These are phyloP conservation scores for Spathaspora sp. DNA, from an alignment of 1,139 yeast genomes.

Conservation along the genomic window DNA sequence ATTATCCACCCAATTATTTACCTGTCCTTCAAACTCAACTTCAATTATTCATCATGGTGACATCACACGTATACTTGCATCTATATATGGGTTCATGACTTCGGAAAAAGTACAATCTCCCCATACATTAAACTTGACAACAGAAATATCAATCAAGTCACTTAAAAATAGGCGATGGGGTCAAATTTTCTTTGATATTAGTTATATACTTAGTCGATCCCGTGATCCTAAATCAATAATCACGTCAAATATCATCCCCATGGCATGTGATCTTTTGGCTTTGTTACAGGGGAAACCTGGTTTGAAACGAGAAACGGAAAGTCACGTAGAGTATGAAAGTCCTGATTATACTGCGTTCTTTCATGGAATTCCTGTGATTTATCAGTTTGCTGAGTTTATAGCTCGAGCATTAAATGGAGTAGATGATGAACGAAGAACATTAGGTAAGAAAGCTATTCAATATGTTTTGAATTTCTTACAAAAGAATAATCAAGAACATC, in stretches of 20 bases:
- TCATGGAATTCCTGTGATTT: constrained; percentile 70
- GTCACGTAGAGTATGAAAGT: constrained; percentile 89
- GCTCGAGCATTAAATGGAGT: constrained; percentile 49
- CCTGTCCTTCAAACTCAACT: constrained; percentile 78
- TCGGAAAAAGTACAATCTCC: constrained; percentile 53
- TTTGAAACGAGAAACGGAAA: constrained; percentile 69
- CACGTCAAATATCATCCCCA: constrained; percentile 37
- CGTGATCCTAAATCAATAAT: constrained; percentile 46
- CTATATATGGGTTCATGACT: constrained; percentile 66
- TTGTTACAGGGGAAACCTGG: constrained; percentile 83
- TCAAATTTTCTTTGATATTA: constrained; percentile 81
- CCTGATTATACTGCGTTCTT: constrained; percentile 83
- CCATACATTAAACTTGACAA: constrained; percentile 39
- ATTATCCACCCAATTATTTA: constrained; percentile 82
- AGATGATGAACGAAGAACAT: constrained; percentile 18
- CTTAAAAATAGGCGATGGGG: constrained; percentile 81
- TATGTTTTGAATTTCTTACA: constrained; percentile 33
- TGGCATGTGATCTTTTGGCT: constrained; percentile 62
- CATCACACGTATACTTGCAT: constrained; percentile 62
- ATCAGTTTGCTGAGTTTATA: constrained; percentile 59
- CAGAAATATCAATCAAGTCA: constrained; percentile 44
- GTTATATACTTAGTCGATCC: constrained; percentile 73
- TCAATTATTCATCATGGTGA: constrained; percentile 70
- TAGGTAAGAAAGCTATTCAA: constrained; percentile 30
- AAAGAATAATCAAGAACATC: constrained; percentile 17